Percentiles rank a stretch among this genome's conserved stretches.
These are phyloP conservation scores for Fusarium subglutinans DNA, from an alignment of 2,329 filamentous ascomycete genomes.

Conservation along the genomic window DNA sequence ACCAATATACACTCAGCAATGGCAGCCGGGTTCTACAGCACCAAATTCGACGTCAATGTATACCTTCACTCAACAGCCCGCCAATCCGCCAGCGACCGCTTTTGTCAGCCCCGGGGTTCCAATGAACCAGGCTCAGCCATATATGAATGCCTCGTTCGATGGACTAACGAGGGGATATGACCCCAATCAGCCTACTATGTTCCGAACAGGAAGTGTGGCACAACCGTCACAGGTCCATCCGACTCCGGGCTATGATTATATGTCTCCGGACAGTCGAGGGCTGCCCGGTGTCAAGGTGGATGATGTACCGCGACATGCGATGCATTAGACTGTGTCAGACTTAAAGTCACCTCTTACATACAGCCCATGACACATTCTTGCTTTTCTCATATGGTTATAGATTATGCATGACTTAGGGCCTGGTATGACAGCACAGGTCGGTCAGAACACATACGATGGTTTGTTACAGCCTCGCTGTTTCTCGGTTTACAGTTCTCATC, in stretches of 20 bases:
- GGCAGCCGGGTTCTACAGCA: constrained; percentile 56
- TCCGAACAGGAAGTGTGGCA: constrained; percentile 46
- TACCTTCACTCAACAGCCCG: constrained; percentile 54
- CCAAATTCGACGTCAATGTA: constrained; percentile 57
- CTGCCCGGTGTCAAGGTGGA: constrained; percentile 47
- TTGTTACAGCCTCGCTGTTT: constrained; percentile 14
- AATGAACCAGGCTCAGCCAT: constrained; percentile 47
- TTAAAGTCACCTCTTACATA: background rate
- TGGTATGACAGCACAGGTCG: constrained; percentile 46
- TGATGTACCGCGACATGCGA: constrained; percentile 40
- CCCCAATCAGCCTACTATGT: constrained; percentile 44
- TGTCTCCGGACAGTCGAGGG: constrained; percentile 47
- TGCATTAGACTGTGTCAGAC: constrained; percentile 35
- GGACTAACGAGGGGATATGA: constrained; percentile 49
- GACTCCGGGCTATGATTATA: constrained; percentile 48
- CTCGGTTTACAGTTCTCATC: constrained; percentile 3
- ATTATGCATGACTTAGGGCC: constrained; percentile 37
- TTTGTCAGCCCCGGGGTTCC: constrained; percentile 47
- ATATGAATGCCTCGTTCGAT: constrained; percentile 49
- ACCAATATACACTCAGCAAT: constrained; percentile 54
- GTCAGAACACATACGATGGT: constrained; percentile 15
- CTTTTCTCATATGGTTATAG: constrained; percentile 31
- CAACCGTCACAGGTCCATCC: constrained; percentile 43
- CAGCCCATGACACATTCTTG: constrained; percentile 7
- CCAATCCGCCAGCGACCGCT: constrained; percentile 43